A percentile compares a stretch with the other conserved stretches of the same genome.
Evolutionary conservation across 257 asterid genomes (phyloP).

Genomic region (Marsdenia floribunda): DNA sequence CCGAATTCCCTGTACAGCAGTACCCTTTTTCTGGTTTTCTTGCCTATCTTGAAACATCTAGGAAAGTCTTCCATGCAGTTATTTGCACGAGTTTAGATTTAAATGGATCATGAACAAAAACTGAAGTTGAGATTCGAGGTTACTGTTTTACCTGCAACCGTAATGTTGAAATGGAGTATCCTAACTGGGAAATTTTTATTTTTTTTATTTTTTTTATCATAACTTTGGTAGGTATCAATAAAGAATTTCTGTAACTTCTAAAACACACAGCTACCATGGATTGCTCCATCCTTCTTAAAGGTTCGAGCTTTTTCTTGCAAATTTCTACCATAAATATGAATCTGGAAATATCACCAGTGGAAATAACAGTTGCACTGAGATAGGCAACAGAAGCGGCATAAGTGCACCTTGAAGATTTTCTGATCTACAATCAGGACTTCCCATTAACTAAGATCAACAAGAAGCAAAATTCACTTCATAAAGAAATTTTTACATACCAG

Average conservation of each 20-base stretch:
- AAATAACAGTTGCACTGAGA: background rate
- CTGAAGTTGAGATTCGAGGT: background rate
- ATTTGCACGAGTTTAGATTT: background rate
- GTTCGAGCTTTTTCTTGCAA: background rate
- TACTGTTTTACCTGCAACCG: background rate
- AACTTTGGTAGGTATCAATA: background rate
- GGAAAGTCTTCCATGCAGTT: background rate
- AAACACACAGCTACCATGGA: background rate
- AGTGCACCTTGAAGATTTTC: background rate
- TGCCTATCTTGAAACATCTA: background rate
- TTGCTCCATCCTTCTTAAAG: background rate
- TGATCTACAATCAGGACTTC: constrained; percentile 1
- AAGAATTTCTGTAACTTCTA: background rate
- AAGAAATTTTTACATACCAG: constrained; percentile 22
- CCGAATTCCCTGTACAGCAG: background rate
- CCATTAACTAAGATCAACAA: constrained; percentile 13
- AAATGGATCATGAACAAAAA: background rate
- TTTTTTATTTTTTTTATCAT: background rate
- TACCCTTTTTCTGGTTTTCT: background rate
- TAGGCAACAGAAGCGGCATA: background rate
- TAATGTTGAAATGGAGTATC: background rate
- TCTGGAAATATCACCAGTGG: background rate
- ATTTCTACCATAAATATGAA: background rate
- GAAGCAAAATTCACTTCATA: constrained; percentile 12
- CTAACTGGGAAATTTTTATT: background rate